These are phyloP conservation scores for Rauvolfia tetraphylla DNA, from an alignment of 257 asterid genomes.

Conservation along the genomic window DNA sequence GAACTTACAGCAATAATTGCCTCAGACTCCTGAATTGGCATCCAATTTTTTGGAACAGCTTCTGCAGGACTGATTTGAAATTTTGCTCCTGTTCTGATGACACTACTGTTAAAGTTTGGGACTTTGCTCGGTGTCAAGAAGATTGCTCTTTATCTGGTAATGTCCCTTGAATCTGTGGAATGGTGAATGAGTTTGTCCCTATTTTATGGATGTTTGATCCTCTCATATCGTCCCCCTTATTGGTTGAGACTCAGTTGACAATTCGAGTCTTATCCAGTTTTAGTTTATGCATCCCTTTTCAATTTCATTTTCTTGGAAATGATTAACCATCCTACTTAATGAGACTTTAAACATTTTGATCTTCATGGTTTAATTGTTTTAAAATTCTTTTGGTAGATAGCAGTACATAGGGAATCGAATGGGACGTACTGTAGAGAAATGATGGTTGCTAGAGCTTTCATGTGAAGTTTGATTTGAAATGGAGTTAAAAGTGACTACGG, in stretches of 20 bases:
- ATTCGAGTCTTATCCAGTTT: neutral
- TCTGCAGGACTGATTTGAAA: conserved; percentile 96
- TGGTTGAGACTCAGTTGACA: neutral
- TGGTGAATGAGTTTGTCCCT: conserved; percentile 10
- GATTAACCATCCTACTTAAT: neutral
- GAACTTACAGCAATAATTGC: neutral
- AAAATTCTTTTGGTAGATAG: neutral
- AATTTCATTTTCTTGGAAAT: neutral
- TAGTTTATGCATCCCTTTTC: neutral
- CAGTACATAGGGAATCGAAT: neutral
- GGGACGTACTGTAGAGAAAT: neutral
- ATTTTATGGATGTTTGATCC: neutral
- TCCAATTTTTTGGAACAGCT: conserved; percentile 42
- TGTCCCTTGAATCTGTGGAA: conserved; percentile 43
- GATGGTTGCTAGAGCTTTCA: neutral
- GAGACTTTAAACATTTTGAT: neutral
- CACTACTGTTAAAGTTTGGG: conserved; percentile 98
- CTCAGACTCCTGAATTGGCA: neutral
- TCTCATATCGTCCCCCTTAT: neutral
- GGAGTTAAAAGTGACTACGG: neutral
- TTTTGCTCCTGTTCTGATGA: conserved; percentile 99
- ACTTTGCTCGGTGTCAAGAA: conserved; percentile 99
- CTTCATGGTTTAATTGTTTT: neutral
- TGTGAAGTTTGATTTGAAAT: neutral
- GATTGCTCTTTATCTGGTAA: conserved; percentile 94